phyloP scores from a whole-genome alignment of 140 eudicot genomes.

The Senecio squalidus region DNA sequence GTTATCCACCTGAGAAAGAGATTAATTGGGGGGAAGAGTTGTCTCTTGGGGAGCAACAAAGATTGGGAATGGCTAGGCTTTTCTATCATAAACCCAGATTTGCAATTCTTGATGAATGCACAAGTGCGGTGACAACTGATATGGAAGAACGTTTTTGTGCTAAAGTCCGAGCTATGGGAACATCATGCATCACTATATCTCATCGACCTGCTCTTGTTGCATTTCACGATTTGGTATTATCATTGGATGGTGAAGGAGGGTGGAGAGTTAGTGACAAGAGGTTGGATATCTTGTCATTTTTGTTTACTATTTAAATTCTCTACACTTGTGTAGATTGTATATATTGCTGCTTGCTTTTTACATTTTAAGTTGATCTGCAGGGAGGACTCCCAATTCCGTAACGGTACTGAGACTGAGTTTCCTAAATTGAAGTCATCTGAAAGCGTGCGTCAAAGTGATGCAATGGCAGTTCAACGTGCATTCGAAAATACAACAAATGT shows the following conservation, averaged over 20 bases:
- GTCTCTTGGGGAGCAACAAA: slow-evolving; percentile 95
- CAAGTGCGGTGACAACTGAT: slow-evolving; percentile 99
- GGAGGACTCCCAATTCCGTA: slow-evolving; percentile 39
- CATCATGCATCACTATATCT: slow-evolving; percentile 97
- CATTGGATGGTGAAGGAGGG: slow-evolving; percentile 99
- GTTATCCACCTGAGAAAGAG: slow-evolving; percentile 92
- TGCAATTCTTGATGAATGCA: slow-evolving; percentile 98
- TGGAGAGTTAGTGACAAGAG: slow-evolving; percentile 84
- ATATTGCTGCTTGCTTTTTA: slow-evolving; percentile 16
- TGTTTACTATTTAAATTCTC: background rate
- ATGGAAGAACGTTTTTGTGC: slow-evolving; percentile 99
- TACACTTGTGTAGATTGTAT: slow-evolving; percentile 3
- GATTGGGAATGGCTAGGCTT: slow-evolving; percentile 98
- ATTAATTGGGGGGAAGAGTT: slow-evolving; percentile 99
- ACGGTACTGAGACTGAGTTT: slow-evolving; percentile 38
- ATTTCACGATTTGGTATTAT: slow-evolving; percentile 88
- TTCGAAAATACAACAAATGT: slow-evolving; percentile 72
- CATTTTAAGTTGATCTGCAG: slow-evolving; percentile 30
- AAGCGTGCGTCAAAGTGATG: slow-evolving; percentile 83
- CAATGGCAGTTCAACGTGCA: slow-evolving; percentile 92
- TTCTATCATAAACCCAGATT: slow-evolving; percentile 97
- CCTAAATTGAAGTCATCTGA: slow-evolving; percentile 43
- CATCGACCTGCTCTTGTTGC: slow-evolving; percentile 99
- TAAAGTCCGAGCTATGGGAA: slow-evolving; percentile 98
- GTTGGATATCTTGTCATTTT: slow-evolving; percentile 29